phyloP scores from a whole-genome alignment of 768 basidiomycete genomes.

The Royoungia palumana region DNA sequence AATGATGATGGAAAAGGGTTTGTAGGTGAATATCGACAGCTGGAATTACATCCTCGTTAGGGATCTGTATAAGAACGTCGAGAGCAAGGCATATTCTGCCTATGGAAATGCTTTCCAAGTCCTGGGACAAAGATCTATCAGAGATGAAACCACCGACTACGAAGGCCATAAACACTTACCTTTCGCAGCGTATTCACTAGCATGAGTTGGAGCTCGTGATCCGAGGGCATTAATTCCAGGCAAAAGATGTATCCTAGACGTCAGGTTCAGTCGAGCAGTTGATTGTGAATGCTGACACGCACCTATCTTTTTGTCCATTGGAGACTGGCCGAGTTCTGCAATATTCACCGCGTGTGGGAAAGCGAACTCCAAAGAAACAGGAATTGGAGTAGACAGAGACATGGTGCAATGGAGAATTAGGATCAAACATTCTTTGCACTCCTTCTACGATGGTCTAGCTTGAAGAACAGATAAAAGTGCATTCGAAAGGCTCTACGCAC shows the following conservation, averaged over 20 bases:
- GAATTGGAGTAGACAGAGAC: slow-evolving; percentile 40
- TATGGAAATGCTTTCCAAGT: slow-evolving; percentile 58
- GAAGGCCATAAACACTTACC: slow-evolving; percentile 35
- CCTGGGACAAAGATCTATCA: slow-evolving; percentile 41
- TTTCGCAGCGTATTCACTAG: slow-evolving; percentile 84
- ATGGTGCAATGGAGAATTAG: slow-evolving; percentile 68
- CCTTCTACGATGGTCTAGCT: slow-evolving; percentile 40
- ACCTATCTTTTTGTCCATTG: slow-evolving; percentile 71
- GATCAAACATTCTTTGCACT: slow-evolving; percentile 64
- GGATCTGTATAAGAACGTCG: slow-evolving; percentile 59
- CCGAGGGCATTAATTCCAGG: slow-evolving; percentile 60
- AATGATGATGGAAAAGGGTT: slow-evolving; percentile 65
- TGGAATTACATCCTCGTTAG: slow-evolving; percentile 68
- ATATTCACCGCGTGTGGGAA: slow-evolving; percentile 74
- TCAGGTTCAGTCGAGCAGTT: not conserved
- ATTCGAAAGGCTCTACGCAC: slow-evolving; percentile 40
- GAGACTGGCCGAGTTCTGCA: slow-evolving; percentile 61
- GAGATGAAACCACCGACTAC: not conserved
- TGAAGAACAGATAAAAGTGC: slow-evolving; percentile 3
- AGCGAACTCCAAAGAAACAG: slow-evolving; percentile 62
- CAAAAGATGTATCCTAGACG: slow-evolving; percentile 75
- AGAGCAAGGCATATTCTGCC: slow-evolving; percentile 68
- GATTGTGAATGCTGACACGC: slow-evolving; percentile 7
- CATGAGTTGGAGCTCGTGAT: slow-evolving; percentile 76
- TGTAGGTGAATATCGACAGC: slow-evolving; percentile 67